Percentiles rank a stretch among this genome's conserved stretches.
Evolutionary conservation across 169 alveolate genomes (phyloP).

Genomic region (Amoebophrya sp.): DNA sequence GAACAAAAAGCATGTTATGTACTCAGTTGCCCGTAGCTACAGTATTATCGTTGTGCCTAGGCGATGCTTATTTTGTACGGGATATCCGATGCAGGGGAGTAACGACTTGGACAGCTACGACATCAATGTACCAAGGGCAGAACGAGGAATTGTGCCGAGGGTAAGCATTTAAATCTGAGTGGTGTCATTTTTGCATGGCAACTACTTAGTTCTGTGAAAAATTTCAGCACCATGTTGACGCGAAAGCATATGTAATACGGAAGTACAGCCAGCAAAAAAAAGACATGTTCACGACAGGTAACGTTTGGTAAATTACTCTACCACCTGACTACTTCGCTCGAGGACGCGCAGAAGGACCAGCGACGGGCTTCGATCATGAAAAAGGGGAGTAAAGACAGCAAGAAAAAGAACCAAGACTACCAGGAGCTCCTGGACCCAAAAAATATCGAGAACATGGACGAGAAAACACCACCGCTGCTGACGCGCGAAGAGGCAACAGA

Average conservation of each 20-base stretch:
- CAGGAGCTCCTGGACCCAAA: conserved; percentile 1
- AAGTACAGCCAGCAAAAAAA: no score
- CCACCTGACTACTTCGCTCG: neutral
- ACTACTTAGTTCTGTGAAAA: no score
- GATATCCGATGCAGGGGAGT: no score
- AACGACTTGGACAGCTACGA: neutral
- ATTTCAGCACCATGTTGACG: no score
- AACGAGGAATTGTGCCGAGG: neutral
- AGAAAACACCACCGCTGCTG: neutral
- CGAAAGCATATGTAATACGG: no score
- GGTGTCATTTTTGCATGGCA: no score
- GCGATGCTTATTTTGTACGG: no score
- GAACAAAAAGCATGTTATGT: no score
- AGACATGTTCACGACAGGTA: neutral
- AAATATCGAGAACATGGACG: neutral
- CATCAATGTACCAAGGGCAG: neutral
- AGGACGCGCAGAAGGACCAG: neutral
- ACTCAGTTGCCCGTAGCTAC: no score
- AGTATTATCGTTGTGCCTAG: no score
- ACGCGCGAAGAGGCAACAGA: neutral
- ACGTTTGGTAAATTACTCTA: neutral
- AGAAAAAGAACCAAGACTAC: neutral
- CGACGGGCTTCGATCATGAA: neutral
- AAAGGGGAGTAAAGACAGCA: neutral
- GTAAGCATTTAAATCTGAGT: neutral